Evolutionary conservation across 2,329 filamentous ascomycete species (phyloP).

Genomic region (Aspergillus fijiensis): DNA sequence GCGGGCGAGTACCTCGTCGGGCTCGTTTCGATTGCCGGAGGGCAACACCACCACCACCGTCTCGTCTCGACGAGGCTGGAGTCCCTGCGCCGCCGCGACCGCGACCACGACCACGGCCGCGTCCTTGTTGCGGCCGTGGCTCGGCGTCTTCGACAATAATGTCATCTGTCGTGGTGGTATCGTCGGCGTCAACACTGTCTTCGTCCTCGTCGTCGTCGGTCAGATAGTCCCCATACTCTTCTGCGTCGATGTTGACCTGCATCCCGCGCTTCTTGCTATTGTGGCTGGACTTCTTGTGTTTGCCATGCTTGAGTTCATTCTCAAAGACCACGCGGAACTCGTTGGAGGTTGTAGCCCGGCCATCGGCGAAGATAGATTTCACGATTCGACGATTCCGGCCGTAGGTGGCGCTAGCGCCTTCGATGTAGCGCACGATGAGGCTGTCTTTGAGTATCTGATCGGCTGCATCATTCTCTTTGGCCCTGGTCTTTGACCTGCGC

Average conservation of each 20-base stretch:
- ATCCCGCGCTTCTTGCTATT: slow-evolving; percentile 41
- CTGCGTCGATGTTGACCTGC: slow-evolving; percentile 47
- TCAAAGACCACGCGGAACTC: slow-evolving; percentile 49
- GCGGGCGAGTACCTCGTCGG: slow-evolving; percentile 25
- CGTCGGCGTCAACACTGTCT: slow-evolving; percentile 26
- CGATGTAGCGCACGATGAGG: slow-evolving; percentile 46
- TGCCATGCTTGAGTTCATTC: slow-evolving; percentile 43
- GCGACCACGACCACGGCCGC: background rate
- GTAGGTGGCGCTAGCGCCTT: slow-evolving; percentile 26
- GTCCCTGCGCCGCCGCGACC: background rate
- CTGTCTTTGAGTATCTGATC: slow-evolving; percentile 35
- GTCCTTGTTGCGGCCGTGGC: background rate
- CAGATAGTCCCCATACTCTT: slow-evolving; percentile 49
- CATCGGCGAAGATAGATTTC: slow-evolving; percentile 50
- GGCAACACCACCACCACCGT: background rate
- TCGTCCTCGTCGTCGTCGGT: slow-evolving; percentile 39
- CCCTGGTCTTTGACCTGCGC: background rate
- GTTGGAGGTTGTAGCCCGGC: slow-evolving; percentile 33
- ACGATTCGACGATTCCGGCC: slow-evolving; percentile 45
- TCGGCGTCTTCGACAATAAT: slow-evolving; percentile 23
- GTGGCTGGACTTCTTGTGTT: slow-evolving; percentile 22
- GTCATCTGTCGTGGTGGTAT: slow-evolving; percentile 12
- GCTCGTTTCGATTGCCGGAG: slow-evolving; percentile 35
- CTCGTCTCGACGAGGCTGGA: background rate
- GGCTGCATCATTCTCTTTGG: slow-evolving; percentile 19